Evolutionary conservation across 352 stramenopile genomes (phyloP), one percentile per base, ranked within the genome.

Genomic region (Phytophthora capsici): DNA sequence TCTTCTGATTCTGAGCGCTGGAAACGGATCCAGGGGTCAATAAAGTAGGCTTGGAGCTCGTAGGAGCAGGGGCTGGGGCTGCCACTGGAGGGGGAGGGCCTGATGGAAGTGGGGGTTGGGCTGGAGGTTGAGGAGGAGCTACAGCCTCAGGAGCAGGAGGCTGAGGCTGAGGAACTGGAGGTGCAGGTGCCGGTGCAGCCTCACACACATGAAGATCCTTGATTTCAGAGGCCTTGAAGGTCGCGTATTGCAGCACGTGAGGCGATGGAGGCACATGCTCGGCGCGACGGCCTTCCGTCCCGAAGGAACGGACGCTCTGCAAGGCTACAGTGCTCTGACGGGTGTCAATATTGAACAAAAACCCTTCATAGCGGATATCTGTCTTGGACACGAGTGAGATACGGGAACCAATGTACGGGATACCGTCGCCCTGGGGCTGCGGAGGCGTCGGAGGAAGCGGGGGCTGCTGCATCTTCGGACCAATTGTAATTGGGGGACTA

Each of bases 351-450:
- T 93, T 94, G 66, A 93, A 94, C 19, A 94, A 66, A 38, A 91
- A 90, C 9, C 86, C 85, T 71, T 94, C 86, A 63, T 94, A 94
- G 38, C 86, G 86, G 57, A 94, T 90, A 56, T 94, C 86, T n/a
- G 84, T 94, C 78, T 94, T 94, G 57, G 86, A 93, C 48, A 94
- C 89, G 43, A 94, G 70, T 34, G 75, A 89, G 63, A 94, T 94
- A 64, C 82, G 84, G 25, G 83, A 93, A 30, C 86, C 86, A 23
- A 93, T 80, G 75, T 94, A 94, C 55, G 86, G 86, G 63, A 94
- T 91, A 43, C 82, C 78, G 50, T 78, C 82, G 28, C 68, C 63
- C 10, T 63, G 48, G 7, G 62, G 52, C 4, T 63, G 63, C 17
- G 59, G 45, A 9, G 66, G 56, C 34, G 57, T 45, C 6, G 59